Evolutionary conservation across 768 basidiomycete species (phyloP).

Genomic region (Lactifluus pinguis): DNA sequence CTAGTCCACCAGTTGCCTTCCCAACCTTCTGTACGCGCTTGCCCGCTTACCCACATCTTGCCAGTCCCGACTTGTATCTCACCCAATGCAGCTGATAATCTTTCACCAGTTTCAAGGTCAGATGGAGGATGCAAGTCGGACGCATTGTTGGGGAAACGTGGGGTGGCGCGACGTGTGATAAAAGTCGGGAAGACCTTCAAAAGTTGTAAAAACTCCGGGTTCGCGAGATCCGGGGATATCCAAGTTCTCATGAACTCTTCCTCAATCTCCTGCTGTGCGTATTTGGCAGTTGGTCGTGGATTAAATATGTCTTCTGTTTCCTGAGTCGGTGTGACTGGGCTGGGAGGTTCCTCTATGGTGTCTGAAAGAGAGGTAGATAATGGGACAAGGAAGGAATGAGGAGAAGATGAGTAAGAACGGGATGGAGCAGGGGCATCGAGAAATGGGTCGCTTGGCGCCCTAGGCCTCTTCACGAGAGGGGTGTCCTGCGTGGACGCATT

Average conservation of each 20-base stretch:
- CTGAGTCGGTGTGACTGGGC: conserved; percentile 29
- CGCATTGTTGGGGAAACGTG: conserved; percentile 49
- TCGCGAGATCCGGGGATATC: conserved; percentile 70
- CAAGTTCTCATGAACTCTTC: conserved; percentile 64
- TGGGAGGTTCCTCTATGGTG: conserved; percentile 33
- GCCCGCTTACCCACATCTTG: conserved; percentile 65
- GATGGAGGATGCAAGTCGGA: conserved; percentile 29
- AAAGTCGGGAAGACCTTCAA: conserved; percentile 71
- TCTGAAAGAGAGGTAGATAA: conserved; percentile 29
- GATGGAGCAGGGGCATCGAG: conserved; percentile 59
- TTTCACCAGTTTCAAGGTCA: conserved; percentile 67
- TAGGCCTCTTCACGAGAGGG: conserved; percentile 50
- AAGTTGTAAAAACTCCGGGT: conserved; percentile 63
- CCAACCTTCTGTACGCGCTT: conserved; percentile 54
- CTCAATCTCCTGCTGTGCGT: conserved; percentile 27
- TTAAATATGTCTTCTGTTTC: conserved; percentile 29
- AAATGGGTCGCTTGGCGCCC: conserved; percentile 75
- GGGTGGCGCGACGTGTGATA: conserved; percentile 57
- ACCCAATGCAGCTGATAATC: conserved; percentile 43
- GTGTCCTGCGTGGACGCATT: conserved; percentile 34
- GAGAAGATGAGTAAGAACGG: conserved; percentile 46
- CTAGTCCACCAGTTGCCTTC: conserved; percentile 73
- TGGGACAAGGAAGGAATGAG: conserved; percentile 28
- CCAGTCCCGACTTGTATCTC: conserved; percentile 75
- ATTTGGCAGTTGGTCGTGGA: conserved; percentile 20